Evolutionary conservation across 495 filamentous ascomycete species (phyloP).

Genomic region (Talaromyces borbonicus): DNA sequence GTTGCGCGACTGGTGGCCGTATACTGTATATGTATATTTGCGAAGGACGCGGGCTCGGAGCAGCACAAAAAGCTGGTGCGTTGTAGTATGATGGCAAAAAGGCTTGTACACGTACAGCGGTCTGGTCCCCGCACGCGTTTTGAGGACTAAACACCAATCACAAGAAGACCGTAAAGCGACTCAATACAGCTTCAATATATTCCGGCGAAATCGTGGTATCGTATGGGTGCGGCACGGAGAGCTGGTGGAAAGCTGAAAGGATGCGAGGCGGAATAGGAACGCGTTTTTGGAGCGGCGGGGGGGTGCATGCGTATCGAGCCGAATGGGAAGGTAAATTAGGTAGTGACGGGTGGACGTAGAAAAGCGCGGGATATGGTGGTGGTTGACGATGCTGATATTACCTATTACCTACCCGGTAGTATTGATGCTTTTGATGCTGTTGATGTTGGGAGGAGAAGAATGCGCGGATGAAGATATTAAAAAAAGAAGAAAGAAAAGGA

Average conservation of each 20-base stretch:
- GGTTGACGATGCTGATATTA: not conserved
- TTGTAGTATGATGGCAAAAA: too few species aligned
- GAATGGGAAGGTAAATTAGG: not conserved
- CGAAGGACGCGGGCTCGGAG: too few species aligned
- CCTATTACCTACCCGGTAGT: too few species aligned
- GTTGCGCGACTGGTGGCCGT: too few species aligned
- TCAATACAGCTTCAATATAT: not conserved
- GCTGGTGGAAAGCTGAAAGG: not conserved
- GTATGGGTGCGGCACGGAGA: conserved; percentile 1
- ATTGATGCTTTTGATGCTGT: not conserved
- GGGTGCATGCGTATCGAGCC: not conserved
- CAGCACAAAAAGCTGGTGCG: too few species aligned
- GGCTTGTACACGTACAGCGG: not conserved
- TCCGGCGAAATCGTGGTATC: not conserved
- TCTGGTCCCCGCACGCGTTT: not conserved
- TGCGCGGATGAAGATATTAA: not conserved
- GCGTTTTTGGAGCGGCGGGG: conserved; percentile 2
- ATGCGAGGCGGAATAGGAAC: not conserved
- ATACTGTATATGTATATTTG: too few species aligned
- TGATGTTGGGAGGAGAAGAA: not conserved
- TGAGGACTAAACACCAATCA: not conserved
- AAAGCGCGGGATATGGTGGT: not conserved
- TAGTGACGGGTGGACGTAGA: not conserved
- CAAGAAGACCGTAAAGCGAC: not conserved
- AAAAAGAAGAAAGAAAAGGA: conserved; percentile 12